Conservation (phyloP, 164 flowering plant genomes). For the Buxus sempervirens region DNA sequence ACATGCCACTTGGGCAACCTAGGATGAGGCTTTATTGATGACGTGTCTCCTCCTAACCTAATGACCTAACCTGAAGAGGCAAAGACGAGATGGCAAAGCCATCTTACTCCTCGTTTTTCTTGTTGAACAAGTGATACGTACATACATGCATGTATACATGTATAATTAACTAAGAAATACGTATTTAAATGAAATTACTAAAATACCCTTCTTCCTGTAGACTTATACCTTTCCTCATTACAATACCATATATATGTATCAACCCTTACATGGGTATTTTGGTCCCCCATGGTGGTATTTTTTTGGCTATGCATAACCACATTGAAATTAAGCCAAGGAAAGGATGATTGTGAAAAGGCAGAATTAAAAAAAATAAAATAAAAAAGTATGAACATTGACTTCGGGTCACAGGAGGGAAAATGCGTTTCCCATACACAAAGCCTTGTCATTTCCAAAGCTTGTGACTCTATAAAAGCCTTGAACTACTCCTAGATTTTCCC, state of each 20-base stretch:
- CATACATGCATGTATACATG: no score
- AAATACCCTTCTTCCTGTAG: background rate
- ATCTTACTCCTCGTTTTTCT: background rate
- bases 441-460: constrained; percentile 12
- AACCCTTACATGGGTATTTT: background rate
- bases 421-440: constrained; percentile 21
- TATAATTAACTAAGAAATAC: background rate
- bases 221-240: no score
- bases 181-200: background rate
- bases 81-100: background rate
- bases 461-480: constrained; percentile 21
- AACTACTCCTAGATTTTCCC: background rate
- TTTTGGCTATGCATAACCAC: no score
- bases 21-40: background rate
- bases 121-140: background rate
- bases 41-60: background rate
- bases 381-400: background rate
- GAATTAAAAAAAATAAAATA: background rate
- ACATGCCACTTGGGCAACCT: background rate
- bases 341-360: background rate
- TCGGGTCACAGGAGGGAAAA: background rate
- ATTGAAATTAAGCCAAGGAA: background rate
- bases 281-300: background rate
- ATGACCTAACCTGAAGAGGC: no score
- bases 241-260: no score